These are phyloP conservation scores for Aspergillus intermedius DNA, from an alignment of 2,329 filamentous ascomycete species.

Conservation along the genomic window DNA sequence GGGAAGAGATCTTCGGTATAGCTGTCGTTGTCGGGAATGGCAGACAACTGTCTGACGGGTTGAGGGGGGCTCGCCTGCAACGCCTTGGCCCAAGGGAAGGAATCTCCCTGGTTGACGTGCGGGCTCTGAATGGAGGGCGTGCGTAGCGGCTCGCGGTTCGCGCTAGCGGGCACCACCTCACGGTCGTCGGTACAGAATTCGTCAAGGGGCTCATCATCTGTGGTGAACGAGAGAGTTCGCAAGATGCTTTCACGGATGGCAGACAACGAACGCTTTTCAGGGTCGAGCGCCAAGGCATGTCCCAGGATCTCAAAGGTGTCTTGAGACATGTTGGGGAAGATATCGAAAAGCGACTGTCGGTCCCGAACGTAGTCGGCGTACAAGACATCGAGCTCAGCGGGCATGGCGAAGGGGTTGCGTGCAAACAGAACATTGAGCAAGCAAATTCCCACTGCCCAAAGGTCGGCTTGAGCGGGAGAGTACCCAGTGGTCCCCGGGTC, in stretches of 20 bases:
- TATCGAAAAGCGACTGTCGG: slow-evolving; percentile 92
- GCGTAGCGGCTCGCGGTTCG: slow-evolving; percentile 89
- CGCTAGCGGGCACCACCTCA: slow-evolving; percentile 67
- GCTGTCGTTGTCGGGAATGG: slow-evolving; percentile 70
- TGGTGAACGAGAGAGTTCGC: slow-evolving; percentile 84
- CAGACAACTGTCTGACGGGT: slow-evolving; percentile 73
- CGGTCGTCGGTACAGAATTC: slow-evolving; percentile 86
- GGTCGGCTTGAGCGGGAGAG: slow-evolving; percentile 84
- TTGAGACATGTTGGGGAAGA: slow-evolving; percentile 97
- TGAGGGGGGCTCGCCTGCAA: slow-evolving; percentile 69
- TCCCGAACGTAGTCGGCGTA: slow-evolving; percentile 91
- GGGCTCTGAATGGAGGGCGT: slow-evolving; percentile 93
- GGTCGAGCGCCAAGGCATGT: slow-evolving; percentile 85
- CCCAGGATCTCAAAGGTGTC: slow-evolving; percentile 93
- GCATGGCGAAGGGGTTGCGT: slow-evolving; percentile 89
- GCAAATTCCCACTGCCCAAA: slow-evolving; percentile 97
- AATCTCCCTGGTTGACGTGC: slow-evolving; percentile 64
- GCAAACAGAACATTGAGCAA: slow-evolving; percentile 94
- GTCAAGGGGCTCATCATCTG: slow-evolving; percentile 80
- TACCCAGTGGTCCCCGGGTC: slow-evolving; percentile 83
- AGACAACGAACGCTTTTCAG: slow-evolving; percentile 74
- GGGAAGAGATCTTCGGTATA: slow-evolving; percentile 83
- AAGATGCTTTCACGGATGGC: slow-evolving; percentile 71
- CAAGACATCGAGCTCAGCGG: slow-evolving; percentile 81
- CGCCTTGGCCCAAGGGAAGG: slow-evolving; percentile 93